These are phyloP conservation scores for Ulmus americana DNA, from an alignment of 331 rosid species.

Conservation along the genomic window DNA sequence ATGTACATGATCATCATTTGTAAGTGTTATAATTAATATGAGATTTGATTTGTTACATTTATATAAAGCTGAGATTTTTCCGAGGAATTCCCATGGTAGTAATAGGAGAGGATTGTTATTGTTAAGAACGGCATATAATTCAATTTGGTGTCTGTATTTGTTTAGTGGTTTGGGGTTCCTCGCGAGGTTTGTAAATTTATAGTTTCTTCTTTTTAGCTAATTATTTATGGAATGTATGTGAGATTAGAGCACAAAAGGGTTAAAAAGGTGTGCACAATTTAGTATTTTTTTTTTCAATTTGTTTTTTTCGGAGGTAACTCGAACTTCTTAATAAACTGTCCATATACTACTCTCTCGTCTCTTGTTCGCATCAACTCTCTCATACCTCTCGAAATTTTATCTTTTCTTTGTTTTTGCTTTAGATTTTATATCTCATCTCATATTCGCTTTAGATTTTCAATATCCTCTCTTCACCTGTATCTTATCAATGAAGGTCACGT, in stretches of 20 bases:
- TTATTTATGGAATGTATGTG: conserved; percentile 19
- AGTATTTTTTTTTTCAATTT: no score
- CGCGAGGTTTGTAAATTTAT: conserved; percentile 44
- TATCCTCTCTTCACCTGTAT: no score
- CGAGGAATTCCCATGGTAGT: conserved; percentile 32
- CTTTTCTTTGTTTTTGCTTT: no score
- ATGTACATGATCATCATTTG: conserved; percentile 62
- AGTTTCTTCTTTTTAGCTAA: conserved; percentile 14
- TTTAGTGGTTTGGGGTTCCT: conserved; percentile 32
- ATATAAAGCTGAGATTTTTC: conserved; percentile 23
- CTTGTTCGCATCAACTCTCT: no score
- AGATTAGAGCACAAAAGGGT: background rate
- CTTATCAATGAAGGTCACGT: no score
- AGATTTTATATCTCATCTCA: no score
- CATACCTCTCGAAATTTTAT: no score
- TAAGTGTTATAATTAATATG: conserved; percentile 29
- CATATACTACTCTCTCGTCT: no score
- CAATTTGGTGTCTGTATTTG: conserved; percentile 26
- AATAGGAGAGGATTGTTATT: conserved; percentile 33
- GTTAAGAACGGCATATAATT: conserved; percentile 27
- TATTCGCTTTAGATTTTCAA: no score
- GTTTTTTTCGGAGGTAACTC: no score
- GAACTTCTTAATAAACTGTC: no score
- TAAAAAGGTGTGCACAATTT: no score
- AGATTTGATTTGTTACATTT: conserved; percentile 17